Conservation (phyloP, 2,329 filamentous ascomycete species). For the Fusarium ambrosium region DNA sequence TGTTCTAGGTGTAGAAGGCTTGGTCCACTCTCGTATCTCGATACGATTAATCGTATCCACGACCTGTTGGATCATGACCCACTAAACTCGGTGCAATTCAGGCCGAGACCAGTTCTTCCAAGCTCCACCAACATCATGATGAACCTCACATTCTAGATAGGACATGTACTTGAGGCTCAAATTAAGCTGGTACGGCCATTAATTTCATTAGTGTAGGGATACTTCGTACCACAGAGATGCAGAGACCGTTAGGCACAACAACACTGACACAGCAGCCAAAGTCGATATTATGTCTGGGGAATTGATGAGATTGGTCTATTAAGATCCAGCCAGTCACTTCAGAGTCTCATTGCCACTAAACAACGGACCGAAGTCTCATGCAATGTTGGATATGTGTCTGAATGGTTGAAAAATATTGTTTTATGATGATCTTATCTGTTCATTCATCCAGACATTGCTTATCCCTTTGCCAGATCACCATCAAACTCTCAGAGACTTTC, state of each 20-base stretch:
- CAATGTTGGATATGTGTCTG: too few relatives aligned
- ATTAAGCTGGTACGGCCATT: neutral
- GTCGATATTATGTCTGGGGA: neutral
- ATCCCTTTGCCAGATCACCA: too few relatives aligned
- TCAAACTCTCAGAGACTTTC: too few relatives aligned
- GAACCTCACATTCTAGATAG: neutral
- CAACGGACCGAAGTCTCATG: too few relatives aligned
- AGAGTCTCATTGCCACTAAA: neutral
- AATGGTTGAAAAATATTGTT: too few relatives aligned
- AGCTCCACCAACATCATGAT: neutral
- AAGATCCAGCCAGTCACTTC: accelerated
- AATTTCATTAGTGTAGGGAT: neutral
- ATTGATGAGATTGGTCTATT: too few relatives aligned
- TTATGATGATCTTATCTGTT: too few relatives aligned
- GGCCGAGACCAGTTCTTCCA: neutral
- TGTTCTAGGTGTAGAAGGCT: too few relatives aligned
- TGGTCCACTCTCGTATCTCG: neutral
- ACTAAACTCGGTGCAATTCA: neutral
- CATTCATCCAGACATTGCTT: too few relatives aligned
- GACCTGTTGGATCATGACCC: neutral
- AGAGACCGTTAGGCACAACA: neutral
- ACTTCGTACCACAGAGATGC: neutral
- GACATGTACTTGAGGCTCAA: neutral
- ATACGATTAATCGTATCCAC: neutral
- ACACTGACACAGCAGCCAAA: neutral